These are phyloP conservation scores for Penicillium coffeae DNA, from an alignment of 495 filamentous ascomycete genomes.

Conservation along the genomic window DNA sequence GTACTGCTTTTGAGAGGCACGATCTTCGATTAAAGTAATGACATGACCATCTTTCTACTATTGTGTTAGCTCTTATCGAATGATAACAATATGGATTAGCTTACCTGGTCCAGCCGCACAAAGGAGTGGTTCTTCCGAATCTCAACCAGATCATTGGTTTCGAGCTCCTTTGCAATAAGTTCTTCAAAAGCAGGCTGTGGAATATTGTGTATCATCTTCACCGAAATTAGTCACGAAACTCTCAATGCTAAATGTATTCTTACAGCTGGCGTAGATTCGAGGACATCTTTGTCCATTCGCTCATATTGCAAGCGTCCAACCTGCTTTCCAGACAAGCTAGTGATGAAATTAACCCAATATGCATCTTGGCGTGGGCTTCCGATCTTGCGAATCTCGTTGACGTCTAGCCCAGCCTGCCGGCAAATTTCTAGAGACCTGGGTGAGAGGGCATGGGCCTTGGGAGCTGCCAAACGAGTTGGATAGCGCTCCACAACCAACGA, in stretches of 20 bases:
- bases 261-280: constrained; percentile 27
- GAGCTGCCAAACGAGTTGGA: constrained; percentile 19
- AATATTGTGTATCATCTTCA: constrained; percentile 33
- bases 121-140: constrained; percentile 22
- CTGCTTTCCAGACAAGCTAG: constrained; percentile 20
- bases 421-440: constrained; percentile 28
- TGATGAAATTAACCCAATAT: constrained; percentile 29
- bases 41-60: constrained; percentile 16
- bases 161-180: constrained; percentile 1
- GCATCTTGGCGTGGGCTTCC: constrained; percentile 22
- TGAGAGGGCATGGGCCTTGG: constrained; percentile 28
- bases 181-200: constrained; percentile 29
- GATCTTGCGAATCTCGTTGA: constrained; percentile 21
- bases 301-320: constrained; percentile 30
- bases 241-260: neutral
- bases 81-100: neutral
- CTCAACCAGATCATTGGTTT: constrained; percentile 8
- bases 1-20: constrained; percentile 8
- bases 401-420: constrained; percentile 25
- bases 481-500: constrained; percentile 26
- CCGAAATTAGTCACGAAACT: neutral
- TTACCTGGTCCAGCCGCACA: constrained; percentile 16
- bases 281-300: constrained; percentile 25
- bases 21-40: constrained; percentile 19
- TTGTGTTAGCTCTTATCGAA: neutral